Percentiles rank a stretch among this genome's conserved stretches.
phyloP scores from a whole-genome alignment of 768 basidiomycete genomes.

The Exsudoporus frostii region DNA sequence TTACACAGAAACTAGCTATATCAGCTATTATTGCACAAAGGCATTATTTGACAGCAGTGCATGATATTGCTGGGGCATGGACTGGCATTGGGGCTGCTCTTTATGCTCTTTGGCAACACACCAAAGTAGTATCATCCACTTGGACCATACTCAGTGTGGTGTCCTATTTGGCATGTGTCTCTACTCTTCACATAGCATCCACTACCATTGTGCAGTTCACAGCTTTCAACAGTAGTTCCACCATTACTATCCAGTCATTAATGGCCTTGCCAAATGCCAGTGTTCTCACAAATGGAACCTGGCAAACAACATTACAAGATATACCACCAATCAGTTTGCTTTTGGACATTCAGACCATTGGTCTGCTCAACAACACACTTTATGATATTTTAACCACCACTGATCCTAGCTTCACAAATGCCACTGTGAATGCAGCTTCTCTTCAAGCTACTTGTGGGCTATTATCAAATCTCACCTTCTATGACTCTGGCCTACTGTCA shows the following conservation, averaged over 20 bases:
- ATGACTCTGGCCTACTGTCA: too few relatives aligned
- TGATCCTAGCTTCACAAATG: background rate
- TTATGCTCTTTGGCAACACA: slow-evolving; percentile 15
- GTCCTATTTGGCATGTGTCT: slow-evolving; percentile 18
- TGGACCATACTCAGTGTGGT: slow-evolving; percentile 11
- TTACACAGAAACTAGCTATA: slow-evolving; percentile 20
- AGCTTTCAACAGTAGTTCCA: slow-evolving; percentile 7
- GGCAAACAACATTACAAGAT: too few relatives aligned
- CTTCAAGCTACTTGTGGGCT: slow-evolving; percentile 6
- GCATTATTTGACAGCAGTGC: slow-evolving; percentile 17
- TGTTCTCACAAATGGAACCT: background rate
- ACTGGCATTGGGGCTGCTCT: slow-evolving; percentile 20
- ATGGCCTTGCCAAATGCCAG: slow-evolving; percentile 7
- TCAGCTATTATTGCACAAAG: background rate
- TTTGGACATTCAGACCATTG: background rate
- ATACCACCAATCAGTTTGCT: background rate
- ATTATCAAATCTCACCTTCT: slow-evolving; percentile 5
- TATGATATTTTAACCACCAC: slow-evolving; percentile 5
- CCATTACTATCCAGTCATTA: background rate
- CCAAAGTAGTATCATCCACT: slow-evolving; percentile 6
- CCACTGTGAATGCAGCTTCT: slow-evolving; percentile 14
- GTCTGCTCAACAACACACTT: slow-evolving; percentile 10
- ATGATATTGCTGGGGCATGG: slow-evolving; percentile 23
- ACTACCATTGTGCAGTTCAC: slow-evolving; percentile 20
- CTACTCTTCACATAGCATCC: slow-evolving; percentile 19